Base-by-base conservation (phyloP, 345 rosid species). In the Lenwebbia sp. region DNA sequence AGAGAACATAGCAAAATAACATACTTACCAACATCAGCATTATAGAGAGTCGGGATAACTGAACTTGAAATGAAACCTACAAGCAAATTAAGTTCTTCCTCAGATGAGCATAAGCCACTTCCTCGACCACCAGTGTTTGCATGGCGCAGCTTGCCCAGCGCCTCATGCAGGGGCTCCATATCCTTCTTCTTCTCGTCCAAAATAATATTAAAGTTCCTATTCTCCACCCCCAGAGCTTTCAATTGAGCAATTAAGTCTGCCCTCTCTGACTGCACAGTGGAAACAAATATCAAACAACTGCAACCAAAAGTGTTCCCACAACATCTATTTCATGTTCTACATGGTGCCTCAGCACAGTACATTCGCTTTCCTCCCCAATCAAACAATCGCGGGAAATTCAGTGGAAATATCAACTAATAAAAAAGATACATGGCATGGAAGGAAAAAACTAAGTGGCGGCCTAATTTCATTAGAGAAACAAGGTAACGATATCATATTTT, bases 161-260 rank as follows among this genome's bases (percentile, higher is more conserved):
- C 99, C 92, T 95, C 95, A 84, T 93, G 96, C 90, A 96, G 89
- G 13, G 99, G 98, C 78, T 93, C 95, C 90, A 96, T 91, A 90
- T 93, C 96, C 91, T 89, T 95, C 85, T 83, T 95, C 87, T 93
- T 97, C 89, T 93, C 98, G 82, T 89, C 94, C 62, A 94, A 74
- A 78, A 92, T 88, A 1, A 90, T 85, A 87, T 87, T 88, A 81
- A 82, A 91, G 78, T 90, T 91, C 50, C 56, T 82, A 85, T 58
- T 83, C 87, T 92, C 93, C 62, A 52, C 85, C 75, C 58, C 89
- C 41, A 93, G 85, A 49, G 82, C 88, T 86, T 89, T 93, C 83
- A 90, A 10, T 82, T 95, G 92, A 49, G 88, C 82, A 7, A 82
- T 75, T 85, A 97, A 33, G 85, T 92, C 94, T 56, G 91, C 85